Evolutionary conservation across 495 filamentous ascomycete genomes (phyloP), one percentile per base, ranked within the genome.

Genomic region (Penicillium pulvis): DNA sequence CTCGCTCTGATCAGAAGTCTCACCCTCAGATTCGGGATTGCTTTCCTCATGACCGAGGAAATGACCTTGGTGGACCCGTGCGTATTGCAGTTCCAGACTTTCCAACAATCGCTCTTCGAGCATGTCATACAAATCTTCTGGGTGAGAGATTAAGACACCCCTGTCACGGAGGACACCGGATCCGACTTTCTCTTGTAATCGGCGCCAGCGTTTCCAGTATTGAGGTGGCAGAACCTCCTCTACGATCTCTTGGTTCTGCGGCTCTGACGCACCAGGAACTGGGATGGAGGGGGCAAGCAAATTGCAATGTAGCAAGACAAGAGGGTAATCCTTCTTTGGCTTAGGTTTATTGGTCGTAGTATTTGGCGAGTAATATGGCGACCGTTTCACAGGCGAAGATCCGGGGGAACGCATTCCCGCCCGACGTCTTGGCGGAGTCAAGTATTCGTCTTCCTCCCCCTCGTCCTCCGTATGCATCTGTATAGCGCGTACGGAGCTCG

Each of bases 21-120:
- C 75, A 7, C 75, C 65, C n/a, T 75, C 76, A 7, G 75, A 76
- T 30, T 71, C 77, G 20, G 58, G 28, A 0, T 41, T 57, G 11
- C 51, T 67, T 33, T 79, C 76, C 51, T 78, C 75, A 4, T 69
- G 65, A 0, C 73, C 73, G 1, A 82, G 57, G 43, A 83, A 84
- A 65, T 97, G 91, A 0, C 94, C 94, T 55, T 90, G 91, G 64
- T 90, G 88, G 3, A 93, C 72, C 3, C 87, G 76, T 0, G 90
- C 87, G 1, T 83, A 76, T 36, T 87, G 87, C 12, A 97, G 75
- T 62, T 97, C 91, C 26, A 98, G 73, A 8, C 88, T 87, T 71
- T 97, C 93, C 4, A 97, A 74, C n/a, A 98, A 76, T 16, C 92
- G 81, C 71, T 97, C 94, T 71, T 98, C 94, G 0, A 98, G 83